Conservation (phyloP, 352 stramenopile genomes). For the Phytophthora melonis region DNA sequence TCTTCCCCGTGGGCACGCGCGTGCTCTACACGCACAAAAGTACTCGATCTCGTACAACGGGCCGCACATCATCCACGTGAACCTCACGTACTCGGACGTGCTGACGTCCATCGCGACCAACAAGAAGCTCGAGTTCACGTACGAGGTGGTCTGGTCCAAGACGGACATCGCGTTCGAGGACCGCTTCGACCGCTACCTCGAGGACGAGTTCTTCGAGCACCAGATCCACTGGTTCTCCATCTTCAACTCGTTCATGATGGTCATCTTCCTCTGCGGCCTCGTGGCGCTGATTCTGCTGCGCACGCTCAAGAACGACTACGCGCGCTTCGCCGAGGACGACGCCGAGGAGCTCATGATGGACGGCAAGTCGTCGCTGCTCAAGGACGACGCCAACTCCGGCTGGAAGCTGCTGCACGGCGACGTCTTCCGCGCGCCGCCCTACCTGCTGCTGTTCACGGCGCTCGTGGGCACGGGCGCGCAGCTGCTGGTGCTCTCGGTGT, state of each 20-base stretch:
- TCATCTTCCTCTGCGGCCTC: conserved; percentile 96
- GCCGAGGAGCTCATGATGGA: conserved; percentile 89
- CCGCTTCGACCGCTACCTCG: conserved; percentile 98
- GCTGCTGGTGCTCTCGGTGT: conserved; percentile 93
- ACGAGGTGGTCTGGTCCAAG: conserved; percentile 93
- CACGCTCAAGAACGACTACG: conserved; percentile 96
- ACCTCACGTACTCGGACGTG: conserved; percentile 95
- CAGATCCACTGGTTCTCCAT: conserved; percentile 99
- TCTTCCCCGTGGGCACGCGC: conserved; percentile 79
- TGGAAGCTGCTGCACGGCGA: conserved; percentile 98
- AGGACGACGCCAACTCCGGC: conserved; percentile 88
- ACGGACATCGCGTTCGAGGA: conserved; percentile 95
- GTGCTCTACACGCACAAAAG: conserved; percentile 97
- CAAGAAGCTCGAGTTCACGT: conserved; percentile 94
- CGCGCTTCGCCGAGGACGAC: conserved; percentile 90
- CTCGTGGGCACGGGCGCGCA: conserved; percentile 97
- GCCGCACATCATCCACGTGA: conserved; percentile 98
- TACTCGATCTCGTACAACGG: conserved; percentile 98
- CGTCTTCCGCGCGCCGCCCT: conserved; percentile 93
- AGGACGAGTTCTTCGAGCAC: conserved; percentile 99
- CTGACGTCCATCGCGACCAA: conserved; percentile 87
- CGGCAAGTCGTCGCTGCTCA: conserved; percentile 81
- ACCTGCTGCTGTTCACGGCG: conserved; percentile 96
- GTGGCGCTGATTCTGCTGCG: conserved; percentile 95
- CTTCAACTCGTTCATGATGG: conserved; percentile 99